A percentile compares a stretch with the other conserved stretches of the same genome.
Conservation (phyloP, 148 eudicot species). For the Agrostemma githago region DNA sequence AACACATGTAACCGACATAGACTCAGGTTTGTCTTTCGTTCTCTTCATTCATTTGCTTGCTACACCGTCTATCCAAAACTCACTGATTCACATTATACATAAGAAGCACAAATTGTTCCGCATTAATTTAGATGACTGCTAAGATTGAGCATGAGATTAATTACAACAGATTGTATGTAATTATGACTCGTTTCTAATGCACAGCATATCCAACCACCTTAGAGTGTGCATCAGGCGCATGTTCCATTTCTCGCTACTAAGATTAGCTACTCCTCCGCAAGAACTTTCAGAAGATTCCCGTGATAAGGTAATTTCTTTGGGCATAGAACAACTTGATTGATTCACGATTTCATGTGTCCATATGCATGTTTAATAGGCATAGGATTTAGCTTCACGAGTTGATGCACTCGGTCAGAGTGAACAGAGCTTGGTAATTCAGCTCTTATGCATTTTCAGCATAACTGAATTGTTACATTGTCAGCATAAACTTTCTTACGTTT, state of each 20-base stretch:
- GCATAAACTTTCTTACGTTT: not conserved
- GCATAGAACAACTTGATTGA: not conserved
- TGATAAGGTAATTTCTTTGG: slow-evolving; percentile 11
- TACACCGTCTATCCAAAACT: not conserved
- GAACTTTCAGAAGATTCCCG: slow-evolving; percentile 17
- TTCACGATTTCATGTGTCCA: not conserved
- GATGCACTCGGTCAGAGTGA: no score
- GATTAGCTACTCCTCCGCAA: slow-evolving; percentile 6
- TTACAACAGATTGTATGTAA: not conserved
- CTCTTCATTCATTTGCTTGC: not conserved
- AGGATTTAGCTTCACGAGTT: no score
- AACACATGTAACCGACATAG: slow-evolving; percentile 87
- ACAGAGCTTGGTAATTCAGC: not conserved
- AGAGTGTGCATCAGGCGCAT: slow-evolving; percentile 34
- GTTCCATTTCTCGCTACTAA: slow-evolving; percentile 28
- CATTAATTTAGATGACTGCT: not conserved
- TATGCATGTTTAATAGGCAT: not conserved
- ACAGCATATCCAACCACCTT: slow-evolving; percentile 56
- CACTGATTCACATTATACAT: not conserved
- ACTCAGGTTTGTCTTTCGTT: slow-evolving; percentile 47
- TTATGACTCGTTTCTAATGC: slow-evolving; percentile 18
- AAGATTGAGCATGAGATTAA: not conserved
- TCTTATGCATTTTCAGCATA: not conserved
- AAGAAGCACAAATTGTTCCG: not conserved
- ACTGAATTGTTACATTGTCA: not conserved